Evolutionary conservation across 139 green algal genomes (phyloP).

Genomic region (Chlorella sp.): DNA sequence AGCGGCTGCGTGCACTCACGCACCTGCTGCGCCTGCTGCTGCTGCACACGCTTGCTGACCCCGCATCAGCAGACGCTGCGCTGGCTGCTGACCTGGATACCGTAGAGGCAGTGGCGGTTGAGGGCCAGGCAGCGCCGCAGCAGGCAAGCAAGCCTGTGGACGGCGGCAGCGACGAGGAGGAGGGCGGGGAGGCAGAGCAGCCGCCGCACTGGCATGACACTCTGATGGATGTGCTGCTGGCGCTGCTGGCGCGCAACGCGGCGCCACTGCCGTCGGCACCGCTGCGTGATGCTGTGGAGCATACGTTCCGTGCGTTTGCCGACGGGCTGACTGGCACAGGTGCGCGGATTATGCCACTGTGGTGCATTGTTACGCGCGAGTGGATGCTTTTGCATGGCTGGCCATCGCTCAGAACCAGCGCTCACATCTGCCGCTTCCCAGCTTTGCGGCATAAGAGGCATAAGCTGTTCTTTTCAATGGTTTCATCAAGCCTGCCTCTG

Average conservation of each 20-base stretch:
- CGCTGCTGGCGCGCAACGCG: slow-evolving; percentile 63
- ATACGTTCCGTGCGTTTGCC: slow-evolving; percentile 61
- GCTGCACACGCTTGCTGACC: slow-evolving; percentile 69
- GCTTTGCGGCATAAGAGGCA: too few relatives aligned
- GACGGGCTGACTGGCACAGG: slow-evolving; percentile 53
- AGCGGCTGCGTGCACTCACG: slow-evolving; percentile 49
- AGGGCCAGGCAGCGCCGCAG: not conserved
- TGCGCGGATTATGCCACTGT: not conserved
- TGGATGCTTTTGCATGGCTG: too few relatives aligned
- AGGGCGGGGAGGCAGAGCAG: slow-evolving; percentile 18
- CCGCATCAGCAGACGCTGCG: slow-evolving; percentile 53
- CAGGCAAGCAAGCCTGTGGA: not conserved
- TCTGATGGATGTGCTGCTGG: slow-evolving; percentile 81
- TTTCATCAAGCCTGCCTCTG: not conserved
- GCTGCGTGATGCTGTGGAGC: slow-evolving; percentile 76
- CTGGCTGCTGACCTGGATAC: slow-evolving; percentile 56
- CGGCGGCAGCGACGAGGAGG: slow-evolving; percentile 6
- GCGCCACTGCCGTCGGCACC: slow-evolving; percentile 66
- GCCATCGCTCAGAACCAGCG: too few relatives aligned
- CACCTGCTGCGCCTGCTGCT: slow-evolving; percentile 68
- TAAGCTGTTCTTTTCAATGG: too few relatives aligned
- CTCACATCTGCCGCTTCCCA: too few relatives aligned
- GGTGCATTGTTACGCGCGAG: not conserved
- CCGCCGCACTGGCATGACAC: slow-evolving; percentile 73
- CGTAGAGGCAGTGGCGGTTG: slow-evolving; percentile 45